These are phyloP conservation scores for Erythrobasidium yunnanense DNA, from an alignment of 768 basidiomycete genomes.

Conservation along the genomic window DNA sequence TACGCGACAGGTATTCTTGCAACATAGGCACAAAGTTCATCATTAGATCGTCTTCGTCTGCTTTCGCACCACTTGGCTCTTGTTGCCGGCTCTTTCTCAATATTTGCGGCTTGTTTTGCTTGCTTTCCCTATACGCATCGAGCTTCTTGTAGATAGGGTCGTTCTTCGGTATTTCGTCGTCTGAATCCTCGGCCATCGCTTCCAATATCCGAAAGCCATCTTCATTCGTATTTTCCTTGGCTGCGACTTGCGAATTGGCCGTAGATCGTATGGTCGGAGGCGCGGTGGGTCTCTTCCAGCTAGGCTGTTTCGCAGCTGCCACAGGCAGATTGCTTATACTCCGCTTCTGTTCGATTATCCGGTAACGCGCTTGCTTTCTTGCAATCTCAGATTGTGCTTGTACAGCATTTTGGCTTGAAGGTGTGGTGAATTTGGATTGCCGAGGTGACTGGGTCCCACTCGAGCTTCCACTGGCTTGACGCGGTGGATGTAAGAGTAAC, in stretches of 20 bases:
- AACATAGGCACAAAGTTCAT: conserved; percentile 36
- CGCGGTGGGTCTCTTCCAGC: not conserved
- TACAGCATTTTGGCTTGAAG: too few species aligned
- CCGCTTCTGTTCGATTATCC: conserved; percentile 15
- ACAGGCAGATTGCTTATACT: not conserved
- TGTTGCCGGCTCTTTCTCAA: not conserved
- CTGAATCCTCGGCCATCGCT: conserved; percentile 45
- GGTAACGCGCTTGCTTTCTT: conserved; percentile 3
- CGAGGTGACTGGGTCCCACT: not conserved
- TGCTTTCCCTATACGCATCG: conserved; percentile 39
- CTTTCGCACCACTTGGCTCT: not conserved
- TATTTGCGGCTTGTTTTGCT: not conserved
- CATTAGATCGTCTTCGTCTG: conserved; percentile 26
- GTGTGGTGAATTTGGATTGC: not conserved
- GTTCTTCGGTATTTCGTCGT: conserved; percentile 75
- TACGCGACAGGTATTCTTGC: conserved; percentile 35
- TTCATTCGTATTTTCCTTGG: too few species aligned
- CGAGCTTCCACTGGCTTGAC: not conserved
- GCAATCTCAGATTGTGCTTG: too few species aligned
- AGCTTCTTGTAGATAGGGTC: conserved; percentile 40
- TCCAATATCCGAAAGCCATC: conserved; percentile 7
- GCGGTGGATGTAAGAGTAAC: conserved; percentile 10
- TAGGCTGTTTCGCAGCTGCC: not conserved
- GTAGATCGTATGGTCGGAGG: conserved; percentile 1
- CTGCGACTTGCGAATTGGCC: not conserved